Base-by-base conservation (phyloP, 2,329 filamentous ascomycete genomes). In the Leptographium flavum region DNA sequence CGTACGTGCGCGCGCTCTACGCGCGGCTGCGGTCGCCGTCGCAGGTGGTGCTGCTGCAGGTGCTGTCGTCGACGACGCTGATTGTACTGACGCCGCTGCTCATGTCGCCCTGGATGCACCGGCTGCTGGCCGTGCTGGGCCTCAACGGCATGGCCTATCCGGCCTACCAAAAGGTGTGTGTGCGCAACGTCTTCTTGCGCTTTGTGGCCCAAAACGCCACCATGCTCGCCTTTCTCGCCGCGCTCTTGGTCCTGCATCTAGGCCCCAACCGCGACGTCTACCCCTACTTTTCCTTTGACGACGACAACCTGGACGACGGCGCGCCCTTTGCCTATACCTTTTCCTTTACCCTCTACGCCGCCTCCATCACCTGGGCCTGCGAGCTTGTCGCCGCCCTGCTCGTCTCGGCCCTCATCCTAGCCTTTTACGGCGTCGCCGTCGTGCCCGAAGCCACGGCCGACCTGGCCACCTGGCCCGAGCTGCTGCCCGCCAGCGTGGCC, bases 1-100 rank as follows among this genome's bases (percentile, higher is more conserved):
- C 78, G 5, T 83, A 82, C 60, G 79, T 83, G 13, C 76, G 79
- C 43, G 76, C 79, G 11, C 60, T 83, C 47, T 83, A 83, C 57
- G 79, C 79, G 14, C 76, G 79, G 17, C 70, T 83, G 14, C 76
- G 79, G 50, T 78, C 74, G 6, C 79, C 77, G 1, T 61, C 66
- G 33, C 77, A 82, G 59, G 83, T 83, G 61, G 67, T 81, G 47
- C 67, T 73, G 52, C 73, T 83, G 32, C 79, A 83, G 58, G 60
- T 76, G 15, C 65, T 83, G 49, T 81, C 77, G 1, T 80, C 76
- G 17, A 70, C 72, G 10, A 68, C 71, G 45, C 70, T 82, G 44
- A 77, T 83, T 53, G 65, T 81, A 49, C 63, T 81, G 32, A 76
- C 73, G 3, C 79, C 79, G 17, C 59, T 82, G 39, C 75, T 76